Base-by-base conservation (phyloP, 768 basidiomycete genomes). In the Phaeotremella skinneri region DNA sequence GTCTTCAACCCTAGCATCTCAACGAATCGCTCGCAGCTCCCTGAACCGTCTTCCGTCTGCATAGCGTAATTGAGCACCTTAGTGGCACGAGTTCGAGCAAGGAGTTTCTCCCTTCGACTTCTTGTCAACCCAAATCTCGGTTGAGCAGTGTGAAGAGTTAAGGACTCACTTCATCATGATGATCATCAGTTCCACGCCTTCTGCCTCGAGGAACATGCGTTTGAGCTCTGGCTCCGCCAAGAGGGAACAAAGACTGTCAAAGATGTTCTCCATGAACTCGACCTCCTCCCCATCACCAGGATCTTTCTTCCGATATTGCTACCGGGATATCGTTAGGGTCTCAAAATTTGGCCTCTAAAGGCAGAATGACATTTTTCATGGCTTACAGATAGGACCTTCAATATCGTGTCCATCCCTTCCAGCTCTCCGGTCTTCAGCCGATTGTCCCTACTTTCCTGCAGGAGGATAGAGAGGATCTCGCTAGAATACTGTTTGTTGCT, bases 181-280 rank as follows among this genome's bases (percentile, higher is more conserved):
- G n/a, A 96, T 83, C 92, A 98, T 97, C 31, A 99, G 82, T 68
- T 99, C 96, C 14, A 91, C 85, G 1, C 96, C 96, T 76, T 99
- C 96, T 20, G 87, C 87, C 9, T 85, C 84, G n/a, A 91, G 79
- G 78, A 99, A 98, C 2, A 85, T 78, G 17, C 82, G 76, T 77
- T 97, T 98, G 73, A 88, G 84, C 48, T 85, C 80, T 14, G 85
- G 81, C 76, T 94, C 92, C 31, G 81, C 83, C 23, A 98, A 80
- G 0, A 87, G 83, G 0, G 92, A 93, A 73, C 96, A 98, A 23
- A 99, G 77, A 0, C 86, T 78, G 73, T 97, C 90, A 72, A 98
- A 98, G 2, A 91, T 70, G 76, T 99, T 98, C 74, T 98, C 96
- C 92, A 98, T 93, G 77, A 91, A 98, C 75, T 99, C 96, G 3